These are phyloP conservation scores for Ustilago cynodontis DNA, from an alignment of 1,284 basidiomycete genomes.

Conservation along the genomic window DNA sequence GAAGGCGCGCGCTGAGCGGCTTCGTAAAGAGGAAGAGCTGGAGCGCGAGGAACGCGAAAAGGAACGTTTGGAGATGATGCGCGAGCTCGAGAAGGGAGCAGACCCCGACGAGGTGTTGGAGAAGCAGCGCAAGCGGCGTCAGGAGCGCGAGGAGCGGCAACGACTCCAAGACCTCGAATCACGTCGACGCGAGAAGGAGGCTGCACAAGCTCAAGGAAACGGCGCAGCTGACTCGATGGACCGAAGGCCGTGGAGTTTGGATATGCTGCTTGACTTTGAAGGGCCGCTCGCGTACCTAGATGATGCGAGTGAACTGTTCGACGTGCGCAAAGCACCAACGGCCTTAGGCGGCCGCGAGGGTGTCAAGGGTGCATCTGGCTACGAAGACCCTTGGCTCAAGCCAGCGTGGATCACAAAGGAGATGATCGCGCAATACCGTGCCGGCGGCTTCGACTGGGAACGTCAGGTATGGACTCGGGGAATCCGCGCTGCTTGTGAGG, in stretches of 20 bases:
- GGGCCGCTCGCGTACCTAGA: slow-evolving; percentile 62
- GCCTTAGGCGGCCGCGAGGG: slow-evolving; percentile 52
- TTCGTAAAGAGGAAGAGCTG: slow-evolving; percentile 57
- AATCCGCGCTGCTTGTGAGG: slow-evolving; percentile 53
- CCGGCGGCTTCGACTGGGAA: slow-evolving; percentile 64
- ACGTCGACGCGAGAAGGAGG: slow-evolving; percentile 41
- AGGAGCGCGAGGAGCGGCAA: slow-evolving; percentile 48
- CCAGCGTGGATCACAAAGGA: slow-evolving; percentile 45
- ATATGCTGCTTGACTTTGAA: slow-evolving; percentile 61
- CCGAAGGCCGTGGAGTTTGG: slow-evolving; percentile 44
- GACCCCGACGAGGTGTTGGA: slow-evolving; percentile 56
- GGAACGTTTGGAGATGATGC: slow-evolving; percentile 62
- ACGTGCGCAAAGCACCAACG: slow-evolving; percentile 50
- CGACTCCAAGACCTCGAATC: slow-evolving; percentile 33
- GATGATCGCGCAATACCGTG: slow-evolving; percentile 53
- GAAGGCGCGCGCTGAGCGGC: slow-evolving; percentile 52
- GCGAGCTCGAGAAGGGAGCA: slow-evolving; percentile 57
- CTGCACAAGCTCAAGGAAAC: slow-evolving; percentile 21
- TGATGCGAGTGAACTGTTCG: slow-evolving; percentile 51
- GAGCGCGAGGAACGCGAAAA: slow-evolving; percentile 53
- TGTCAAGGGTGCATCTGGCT: slow-evolving; percentile 44
- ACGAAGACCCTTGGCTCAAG: slow-evolving; percentile 63
- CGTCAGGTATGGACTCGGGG: slow-evolving; percentile 59
- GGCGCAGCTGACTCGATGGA: slow-evolving; percentile 20
- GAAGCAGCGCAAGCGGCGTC: slow-evolving; percentile 49